These are phyloP conservation scores for Lentinus polychrous DNA, from an alignment of 1,284 basidiomycete genomes.

Conservation along the genomic window DNA sequence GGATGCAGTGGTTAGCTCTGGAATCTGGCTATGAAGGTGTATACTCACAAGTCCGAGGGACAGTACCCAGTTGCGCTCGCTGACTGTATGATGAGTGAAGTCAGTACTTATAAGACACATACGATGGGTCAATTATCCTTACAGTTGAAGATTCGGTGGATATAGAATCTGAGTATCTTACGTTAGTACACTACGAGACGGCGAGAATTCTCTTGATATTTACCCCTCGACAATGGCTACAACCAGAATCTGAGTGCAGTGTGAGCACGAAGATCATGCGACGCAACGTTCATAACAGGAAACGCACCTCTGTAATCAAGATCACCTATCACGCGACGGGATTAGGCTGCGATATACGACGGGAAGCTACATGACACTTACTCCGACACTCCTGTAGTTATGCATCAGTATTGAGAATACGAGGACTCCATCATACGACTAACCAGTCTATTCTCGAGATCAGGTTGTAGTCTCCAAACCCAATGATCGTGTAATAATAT, in stretches of 20 bases:
- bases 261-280: neutral
- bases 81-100: no score
- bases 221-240: slow-evolving; percentile 1
- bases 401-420: no score
- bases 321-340: neutral
- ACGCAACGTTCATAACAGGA: neutral
- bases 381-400: neutral
- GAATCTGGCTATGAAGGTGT: no score
- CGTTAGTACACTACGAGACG: neutral
- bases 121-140: neutral
- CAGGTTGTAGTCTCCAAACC: neutral
- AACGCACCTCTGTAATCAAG: neutral
- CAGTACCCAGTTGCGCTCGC: no score
- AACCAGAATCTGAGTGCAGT: neutral
- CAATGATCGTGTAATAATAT: slow-evolving; percentile 1
- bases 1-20: no score
- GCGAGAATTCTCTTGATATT: neutral
- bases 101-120: no score
- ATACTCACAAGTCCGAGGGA: no score
- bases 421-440: neutral
- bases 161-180: neutral
- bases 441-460: neutral
- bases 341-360: neutral
- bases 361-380: neutral
- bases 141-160: neutral